phyloP scores from a whole-genome alignment of 352 stramenopile species.

The Pythium sp. region DNA sequence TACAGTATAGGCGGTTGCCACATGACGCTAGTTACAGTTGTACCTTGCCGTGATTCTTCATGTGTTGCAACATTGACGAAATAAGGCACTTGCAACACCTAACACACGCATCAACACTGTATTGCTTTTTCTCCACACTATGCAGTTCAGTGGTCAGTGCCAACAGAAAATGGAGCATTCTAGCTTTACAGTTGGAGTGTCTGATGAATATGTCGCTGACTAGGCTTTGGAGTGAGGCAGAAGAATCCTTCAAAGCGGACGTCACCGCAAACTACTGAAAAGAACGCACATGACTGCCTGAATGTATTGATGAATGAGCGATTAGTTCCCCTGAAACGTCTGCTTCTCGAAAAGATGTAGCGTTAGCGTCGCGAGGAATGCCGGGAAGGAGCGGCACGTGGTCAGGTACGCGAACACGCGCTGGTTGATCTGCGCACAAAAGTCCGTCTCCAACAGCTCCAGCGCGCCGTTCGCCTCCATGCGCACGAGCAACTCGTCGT shows the following conservation, averaged over 20 bases:
- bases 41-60: background rate
- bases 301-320: background rate
- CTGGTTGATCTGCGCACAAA: constrained; percentile 63
- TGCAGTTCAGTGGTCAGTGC: too few species aligned
- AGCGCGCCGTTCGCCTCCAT: constrained; percentile 73
- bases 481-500: constrained; percentile 83
- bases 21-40: background rate
- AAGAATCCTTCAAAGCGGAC: too few species aligned
- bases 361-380: constrained; percentile 88
- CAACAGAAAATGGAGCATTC: too few species aligned
- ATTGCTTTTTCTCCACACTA: too few species aligned
- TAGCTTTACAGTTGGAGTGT: too few species aligned
- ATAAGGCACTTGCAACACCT: too few species aligned
- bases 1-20: background rate
- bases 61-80: background rate
- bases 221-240: too few species aligned
- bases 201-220: too few species aligned
- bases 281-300: too few species aligned
- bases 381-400: constrained; percentile 85
- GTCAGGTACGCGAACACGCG: constrained; percentile 65
- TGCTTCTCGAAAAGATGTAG: constrained; percentile 90
- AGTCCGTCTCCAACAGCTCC: constrained; percentile 85
- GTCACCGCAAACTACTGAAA: too few species aligned
- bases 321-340: constrained; percentile 80
- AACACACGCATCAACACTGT: too few species aligned